Base-by-base conservation (phyloP, 2,329 filamentous ascomycete genomes). In the Podosphaera fusca region DNA sequence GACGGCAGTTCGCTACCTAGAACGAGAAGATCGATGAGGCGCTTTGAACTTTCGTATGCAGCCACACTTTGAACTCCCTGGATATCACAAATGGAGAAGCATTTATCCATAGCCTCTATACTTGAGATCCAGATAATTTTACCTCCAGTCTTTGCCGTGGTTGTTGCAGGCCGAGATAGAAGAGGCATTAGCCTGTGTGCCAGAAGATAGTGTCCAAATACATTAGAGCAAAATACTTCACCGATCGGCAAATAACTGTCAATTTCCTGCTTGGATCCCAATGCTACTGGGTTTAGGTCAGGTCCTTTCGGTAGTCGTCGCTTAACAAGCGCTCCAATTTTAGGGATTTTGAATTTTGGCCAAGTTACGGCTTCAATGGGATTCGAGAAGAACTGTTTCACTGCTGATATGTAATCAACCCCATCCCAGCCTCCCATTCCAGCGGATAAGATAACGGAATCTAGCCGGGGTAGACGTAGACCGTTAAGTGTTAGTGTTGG, bases 131-230 rank as follows among this genome's bases (percentile, higher is more conserved):
- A 96, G 61, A 96, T 77, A 56, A 98, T 76, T 53, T 64, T 66
- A 5, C 65, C 64, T n/a, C 64, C 63, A 21, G 56, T 42, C 42
- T 58, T 58, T 6, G 63, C 59, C 4, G 62, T 59, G 5, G 63
- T 49, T 2, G 64, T 61, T 33, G 63, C 59, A 21, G 64, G 61
- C 8, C 58, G 61, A 40, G 65, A 67, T 6, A 98, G 75, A 9
- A 95, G 73, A 0, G 87, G 84, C 62, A 84, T 76, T 9, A 96
- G 75, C 65, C 83, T 80, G 68, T 95, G 89, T 14, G 80, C 79
- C 31, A 98, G 79, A 65, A 95, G 72, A 68, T 98, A 96, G 71
- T 98, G 92, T 0, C 92, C 92, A 67, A 98, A 96, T 35, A 95
- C 77, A 66, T 96, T 96, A 55, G 90, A 84, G 67, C 83, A 84